Conservation (phyloP, 495 filamentous ascomycete species). For the Penicillium ochrochloron region DNA sequence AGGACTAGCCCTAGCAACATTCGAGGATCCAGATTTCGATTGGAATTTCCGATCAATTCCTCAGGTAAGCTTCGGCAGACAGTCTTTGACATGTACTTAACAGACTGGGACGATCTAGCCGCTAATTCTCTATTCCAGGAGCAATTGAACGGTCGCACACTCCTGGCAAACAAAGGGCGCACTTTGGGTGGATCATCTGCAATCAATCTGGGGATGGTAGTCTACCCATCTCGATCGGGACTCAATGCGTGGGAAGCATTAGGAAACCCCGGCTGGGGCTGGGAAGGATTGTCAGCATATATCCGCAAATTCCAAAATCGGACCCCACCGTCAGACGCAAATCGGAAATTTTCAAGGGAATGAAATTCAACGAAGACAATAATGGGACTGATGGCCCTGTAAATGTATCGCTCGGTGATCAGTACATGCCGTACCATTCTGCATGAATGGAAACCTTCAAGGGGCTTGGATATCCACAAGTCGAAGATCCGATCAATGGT, state of each 20-base stretch:
- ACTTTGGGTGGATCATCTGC: conserved; percentile 59
- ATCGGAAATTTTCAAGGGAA: conserved; percentile 13
- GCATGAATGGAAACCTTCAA: conserved; percentile 39
- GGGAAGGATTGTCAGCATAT: conserved; percentile 49
- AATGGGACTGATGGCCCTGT: conserved; percentile 43
- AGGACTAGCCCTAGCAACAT: conserved; percentile 40
- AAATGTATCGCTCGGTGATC: conserved; percentile 43
- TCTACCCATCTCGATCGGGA: conserved; percentile 43
- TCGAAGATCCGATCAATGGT: conserved; percentile 22
- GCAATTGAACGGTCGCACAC: conserved; percentile 27
- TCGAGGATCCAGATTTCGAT: conserved; percentile 53
- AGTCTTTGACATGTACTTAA: not conserved
- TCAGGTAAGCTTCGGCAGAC: conserved; percentile 37
- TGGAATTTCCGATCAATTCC: conserved; percentile 56
- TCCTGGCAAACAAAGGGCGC: conserved; percentile 49
- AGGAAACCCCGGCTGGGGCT: conserved; percentile 58
- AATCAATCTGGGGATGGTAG: conserved; percentile 56
- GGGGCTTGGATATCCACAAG: conserved; percentile 10
- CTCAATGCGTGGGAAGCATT: conserved; percentile 55
- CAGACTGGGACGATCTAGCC: not conserved
- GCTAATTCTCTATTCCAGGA: conserved; percentile 13
- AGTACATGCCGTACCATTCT: conserved; percentile 39
- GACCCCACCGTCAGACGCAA: conserved; percentile 16
- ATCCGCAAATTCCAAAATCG: conserved; percentile 30
- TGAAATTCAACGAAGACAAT: conserved; percentile 38